These are phyloP conservation scores for Globisporangium uncinulatum DNA, from an alignment of 352 stramenopile species.

Conservation along the genomic window DNA sequence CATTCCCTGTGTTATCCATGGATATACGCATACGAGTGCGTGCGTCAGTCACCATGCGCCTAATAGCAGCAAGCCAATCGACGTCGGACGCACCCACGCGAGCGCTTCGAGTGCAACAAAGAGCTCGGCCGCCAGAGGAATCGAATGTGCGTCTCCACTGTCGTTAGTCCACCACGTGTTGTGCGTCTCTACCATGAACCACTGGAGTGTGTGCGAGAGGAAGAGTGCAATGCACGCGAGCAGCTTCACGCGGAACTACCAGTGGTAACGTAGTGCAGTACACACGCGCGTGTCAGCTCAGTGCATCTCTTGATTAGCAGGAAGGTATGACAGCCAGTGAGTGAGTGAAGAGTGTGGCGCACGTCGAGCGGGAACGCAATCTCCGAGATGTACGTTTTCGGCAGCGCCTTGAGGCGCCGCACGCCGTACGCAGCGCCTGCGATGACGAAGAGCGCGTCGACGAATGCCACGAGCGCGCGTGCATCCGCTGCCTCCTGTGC, in stretches of 20 bases:
- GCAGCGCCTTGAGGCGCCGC: slow-evolving; percentile 42
- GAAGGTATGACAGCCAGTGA: slow-evolving; percentile 1
- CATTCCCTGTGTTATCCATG: slow-evolving; percentile 21
- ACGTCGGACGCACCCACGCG: slow-evolving; percentile 35
- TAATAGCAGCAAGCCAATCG: not conserved
- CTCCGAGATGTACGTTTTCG: slow-evolving; percentile 76
- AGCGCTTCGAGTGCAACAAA: slow-evolving; percentile 50
- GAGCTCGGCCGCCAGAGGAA: slow-evolving; percentile 23
- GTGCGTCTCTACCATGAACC: slow-evolving; percentile 36
- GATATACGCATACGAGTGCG: not conserved
- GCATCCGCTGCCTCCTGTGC: slow-evolving; percentile 8
- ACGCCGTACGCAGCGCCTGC: slow-evolving; percentile 43
- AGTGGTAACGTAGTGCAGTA: not conserved
- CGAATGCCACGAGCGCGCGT: slow-evolving; percentile 8
- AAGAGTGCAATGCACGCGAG: slow-evolving; percentile 41
- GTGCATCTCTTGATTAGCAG: too few species aligned
- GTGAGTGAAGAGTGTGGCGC: slow-evolving; percentile 1
- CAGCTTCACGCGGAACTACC: slow-evolving; percentile 61
- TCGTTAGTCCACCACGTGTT: slow-evolving; percentile 13
- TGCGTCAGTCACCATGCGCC: not conserved
- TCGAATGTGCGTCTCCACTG: slow-evolving; percentile 9
- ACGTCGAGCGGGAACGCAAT: slow-evolving; percentile 71
- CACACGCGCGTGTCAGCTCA: too few species aligned
- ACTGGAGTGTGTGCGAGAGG: slow-evolving; percentile 38
- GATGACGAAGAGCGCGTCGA: slow-evolving; percentile 44